Base-by-base conservation (phyloP, 2,329 filamentous ascomycete species). In the Trichoderma citrinoviride region DNA sequence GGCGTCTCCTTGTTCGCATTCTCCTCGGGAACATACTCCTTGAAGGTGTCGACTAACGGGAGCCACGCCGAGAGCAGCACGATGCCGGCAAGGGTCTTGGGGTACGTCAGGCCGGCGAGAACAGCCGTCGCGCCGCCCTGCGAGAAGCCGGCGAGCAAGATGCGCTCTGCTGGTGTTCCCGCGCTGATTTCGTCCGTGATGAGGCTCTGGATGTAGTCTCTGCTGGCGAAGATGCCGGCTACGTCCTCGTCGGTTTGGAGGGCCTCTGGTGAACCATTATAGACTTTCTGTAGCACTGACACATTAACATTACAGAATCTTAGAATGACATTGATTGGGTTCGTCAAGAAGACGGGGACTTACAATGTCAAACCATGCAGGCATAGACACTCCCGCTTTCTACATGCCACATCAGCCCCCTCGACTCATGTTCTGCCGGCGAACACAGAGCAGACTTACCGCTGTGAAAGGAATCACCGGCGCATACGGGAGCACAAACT, bases 401-500 rank as follows among this genome's bases (percentile, higher is more conserved):
- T 92, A 69, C 46, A 40, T 1, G 21, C 8, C 8, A 14, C 8
- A 40, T 25, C 25, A 64, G 61, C 29, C 17, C 33, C 10, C 10
- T n/a, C 2, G 7, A 53, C 21, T 15, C 17, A 33, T 10, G 21
- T 8, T 5, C n/a, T 43, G 10, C 23, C 23, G 27, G 7, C 47
- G 3, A 43, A 15, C 3, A 4, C 19, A 21, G 17, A 64, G 15
- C n/a, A 3, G 53, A 70, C 76, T 67, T 64, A 78, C 77, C 66
- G 77, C 82, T 17, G 92, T 94, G 74, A 97, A 92, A 27, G 93
- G 92, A 61, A 96, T 95, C 41, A 78, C 79, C 5, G 94, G 93
- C 37, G 95, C 95, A 79, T 97, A 91, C 17, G 95, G 95, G 76
- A 99, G 89, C 73, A 99, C 87, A 77, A 98, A 98, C 74, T 94